Evolutionary conservation across 2,329 filamentous ascomycete genomes (phyloP), one percentile per base, ranked within the genome.

Genomic region (Catunica adiposa): DNA sequence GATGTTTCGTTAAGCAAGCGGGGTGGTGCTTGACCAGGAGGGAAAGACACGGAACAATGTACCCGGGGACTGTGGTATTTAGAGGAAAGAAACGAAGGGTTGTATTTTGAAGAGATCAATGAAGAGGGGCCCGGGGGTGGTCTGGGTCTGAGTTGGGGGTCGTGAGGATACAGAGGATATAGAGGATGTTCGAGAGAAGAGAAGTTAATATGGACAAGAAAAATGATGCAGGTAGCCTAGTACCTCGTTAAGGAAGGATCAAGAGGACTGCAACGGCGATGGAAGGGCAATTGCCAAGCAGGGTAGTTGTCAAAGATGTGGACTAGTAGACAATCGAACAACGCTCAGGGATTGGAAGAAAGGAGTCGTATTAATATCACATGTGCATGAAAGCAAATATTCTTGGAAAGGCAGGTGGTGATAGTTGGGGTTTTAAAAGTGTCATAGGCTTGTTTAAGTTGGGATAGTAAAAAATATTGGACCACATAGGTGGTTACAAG

Each of bases 191-290:
- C 4, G n/a, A 44, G 11, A 44, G 15, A 15, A 14, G 46, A 51
- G 23, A 26, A 50, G 22, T 22, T 20, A 56, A 51, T 25, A 42
- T 22, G 26, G 34, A 42, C 15, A 46, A 54, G 53, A 50, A 51
- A 51, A 54, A 57, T 53, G 40, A 53, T 50, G 42, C 42, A 50
- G n/a, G n/a, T n/a, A n/a, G 42, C 42, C 55, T 34, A 22, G 31
- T 42, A 44, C 14, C 15, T 44, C 15, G 29, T 9, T 53, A 53
- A 20, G 51, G 20, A 48, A 57, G 51, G 42, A 51, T 56, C 25
- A 50, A 46, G 7, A 2, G 25, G n/a, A 22, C 31, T n/a, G 23
- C 51, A 40, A 53, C 34, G 15, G 23, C 23, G 20, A 48, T 25
- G 26, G 9, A 2, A 22, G 2, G 22, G 42, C 22, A 46, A 46